Base-by-base conservation (phyloP, 768 basidiomycete species). In the Suillus bovinus region DNA sequence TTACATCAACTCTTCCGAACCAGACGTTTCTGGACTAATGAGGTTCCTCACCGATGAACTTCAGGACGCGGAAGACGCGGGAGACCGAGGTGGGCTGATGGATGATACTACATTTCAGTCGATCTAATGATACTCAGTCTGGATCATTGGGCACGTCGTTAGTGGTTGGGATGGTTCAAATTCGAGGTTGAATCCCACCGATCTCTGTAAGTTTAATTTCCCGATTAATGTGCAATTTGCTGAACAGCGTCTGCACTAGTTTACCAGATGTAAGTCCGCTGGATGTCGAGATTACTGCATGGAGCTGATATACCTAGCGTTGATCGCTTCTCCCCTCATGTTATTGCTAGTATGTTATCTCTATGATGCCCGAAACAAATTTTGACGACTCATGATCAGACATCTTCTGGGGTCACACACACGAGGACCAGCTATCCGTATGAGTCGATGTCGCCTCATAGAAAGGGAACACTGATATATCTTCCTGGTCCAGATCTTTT, bases 341-440 rank as follows among this genome's bases (percentile, higher is more conserved):
- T 90, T 60, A 88, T 91, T 64, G 86, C 88, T 49, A 87, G 87
- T 89, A 59, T 47, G 87, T 80, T 47, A n/a, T 56, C 55, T 58
- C 50, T 55, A 49, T 64, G 54, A 44, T 53, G 53, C 39, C 20
- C 60, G 27, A 46, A 46, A 9, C 55, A 34, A 22, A n/a, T n/a
- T 20, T 64, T 46, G 62, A 62, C 64, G 68, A 66, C 61, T 57
- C 58, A 27, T 27, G 44, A 57, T 42, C 60, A 86, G 88, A 84
- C 65, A 84, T 91, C n/a, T 90, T 91, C 78, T 92, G 80, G 69
- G 90, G 90, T 7, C 91, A 92, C 68, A 84, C 86, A 0, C 89
- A 91, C 61, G 87, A 91, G 70, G 90, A 91, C 71, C 82, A 89
- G 73, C 65, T 90, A 44, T 86, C 83, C 34, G 88, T 88, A 63